Evolutionary conservation across 805 yeast genomes (phyloP).

Genomic region (Candida orba): DNA sequence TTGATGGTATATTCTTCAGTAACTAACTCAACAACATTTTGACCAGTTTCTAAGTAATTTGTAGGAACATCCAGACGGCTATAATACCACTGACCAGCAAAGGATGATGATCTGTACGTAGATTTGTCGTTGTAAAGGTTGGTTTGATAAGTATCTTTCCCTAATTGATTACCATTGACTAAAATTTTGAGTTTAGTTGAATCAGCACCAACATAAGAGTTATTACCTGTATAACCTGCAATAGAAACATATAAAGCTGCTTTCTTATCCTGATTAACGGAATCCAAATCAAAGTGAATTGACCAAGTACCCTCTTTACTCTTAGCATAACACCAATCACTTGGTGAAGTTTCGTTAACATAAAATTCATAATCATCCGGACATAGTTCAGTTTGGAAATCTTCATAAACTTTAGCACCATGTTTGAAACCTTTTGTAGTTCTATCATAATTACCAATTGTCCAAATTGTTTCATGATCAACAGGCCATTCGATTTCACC

Average conservation of each 20-base stretch:
- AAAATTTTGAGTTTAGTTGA: conserved; percentile 1
- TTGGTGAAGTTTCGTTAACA: neutral
- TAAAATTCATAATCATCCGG: conserved; percentile 1
- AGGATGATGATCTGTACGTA: conserved; percentile 3
- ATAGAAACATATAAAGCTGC: conserved; percentile 3
- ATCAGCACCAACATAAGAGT: conserved; percentile 3
- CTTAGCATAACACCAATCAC: conserved; percentile 2
- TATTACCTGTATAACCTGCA: conserved; percentile 3
- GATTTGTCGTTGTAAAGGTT: conserved; percentile 3
- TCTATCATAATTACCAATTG: conserved; percentile 4
- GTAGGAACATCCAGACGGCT: neutral
- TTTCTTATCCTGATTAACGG: neutral
- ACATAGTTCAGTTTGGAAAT: conserved; percentile 2
- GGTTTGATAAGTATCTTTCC: neutral
- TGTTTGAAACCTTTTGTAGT: conserved; percentile 1
- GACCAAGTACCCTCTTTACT: conserved; percentile 2
- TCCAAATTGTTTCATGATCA: conserved; percentile 1
- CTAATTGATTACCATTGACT: conserved; percentile 4
- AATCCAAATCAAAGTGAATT: conserved; percentile 1
- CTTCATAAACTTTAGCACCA: conserved; percentile 4
- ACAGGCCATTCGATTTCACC: conserved; percentile 1
- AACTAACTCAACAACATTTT: neutral
- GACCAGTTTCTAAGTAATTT: neutral
- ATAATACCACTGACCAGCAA: conserved; percentile 4
- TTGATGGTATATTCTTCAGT: conserved; percentile 2